Percentiles rank a stretch among this genome's conserved stretches.
phyloP scores from a whole-genome alignment of 2,329 filamentous ascomycete species.

The Epichloe hybrida region DNA sequence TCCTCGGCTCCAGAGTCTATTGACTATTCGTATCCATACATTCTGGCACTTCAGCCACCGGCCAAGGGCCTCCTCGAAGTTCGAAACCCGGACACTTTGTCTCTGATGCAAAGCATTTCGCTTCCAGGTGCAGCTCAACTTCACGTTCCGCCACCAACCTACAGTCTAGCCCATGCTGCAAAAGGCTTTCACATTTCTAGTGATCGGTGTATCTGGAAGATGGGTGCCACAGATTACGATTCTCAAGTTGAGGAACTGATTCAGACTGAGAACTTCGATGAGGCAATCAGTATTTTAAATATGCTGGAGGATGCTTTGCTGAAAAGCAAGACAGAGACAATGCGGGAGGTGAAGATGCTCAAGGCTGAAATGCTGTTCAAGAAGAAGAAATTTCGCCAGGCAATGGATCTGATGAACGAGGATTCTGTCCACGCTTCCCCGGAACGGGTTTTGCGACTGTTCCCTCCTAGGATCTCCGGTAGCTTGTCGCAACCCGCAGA shows the following conservation, averaged over 20 bases:
- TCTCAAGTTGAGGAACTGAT: constrained; percentile 76
- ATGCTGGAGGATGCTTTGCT: constrained; percentile 91
- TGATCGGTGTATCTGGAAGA: constrained; percentile 87
- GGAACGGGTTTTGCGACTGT: constrained; percentile 73
- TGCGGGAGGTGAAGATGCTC: constrained; percentile 78
- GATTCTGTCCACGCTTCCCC: constrained; percentile 87
- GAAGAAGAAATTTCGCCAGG: constrained; percentile 67
- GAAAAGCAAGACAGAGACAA: constrained; percentile 63
- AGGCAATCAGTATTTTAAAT: constrained; percentile 75
- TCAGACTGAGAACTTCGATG: constrained; percentile 61
- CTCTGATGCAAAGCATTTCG: constrained; percentile 72
- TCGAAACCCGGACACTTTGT: constrained; percentile 81
- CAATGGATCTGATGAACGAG: constrained; percentile 75
- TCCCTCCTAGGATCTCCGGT: constrained; percentile 72
- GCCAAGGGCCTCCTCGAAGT: constrained; percentile 80
- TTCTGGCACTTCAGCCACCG: constrained; percentile 72
- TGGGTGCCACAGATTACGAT: constrained; percentile 87
- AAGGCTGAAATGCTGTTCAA: constrained; percentile 82
- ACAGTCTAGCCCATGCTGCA: constrained; percentile 87
- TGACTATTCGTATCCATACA: constrained; percentile 93
- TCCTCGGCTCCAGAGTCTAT: constrained; percentile 74
- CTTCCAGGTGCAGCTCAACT: constrained; percentile 72
- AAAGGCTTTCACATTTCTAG: constrained; percentile 93
- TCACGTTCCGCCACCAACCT: constrained; percentile 83
- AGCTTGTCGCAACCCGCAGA: constrained; percentile 49